Base-by-base conservation (phyloP, 2,329 filamentous ascomycete species). In the Microdochium bolleyi region DNA sequence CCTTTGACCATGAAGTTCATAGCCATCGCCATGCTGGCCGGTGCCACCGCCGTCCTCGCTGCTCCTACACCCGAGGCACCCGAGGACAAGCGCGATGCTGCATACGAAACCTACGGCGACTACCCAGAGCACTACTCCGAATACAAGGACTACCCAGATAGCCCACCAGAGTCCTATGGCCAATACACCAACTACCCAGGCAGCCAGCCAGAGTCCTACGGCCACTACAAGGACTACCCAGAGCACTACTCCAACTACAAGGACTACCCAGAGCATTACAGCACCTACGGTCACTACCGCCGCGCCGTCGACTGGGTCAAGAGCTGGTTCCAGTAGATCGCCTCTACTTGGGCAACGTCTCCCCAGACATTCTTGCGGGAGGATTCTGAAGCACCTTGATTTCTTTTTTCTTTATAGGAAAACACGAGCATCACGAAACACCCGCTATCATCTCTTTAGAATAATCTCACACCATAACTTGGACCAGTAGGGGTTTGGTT, bases 241-340 rank as follows among this genome's bases (percentile, higher is more conserved):
- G n/a, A 16, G 14, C 21, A 7, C 41, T 46, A 46, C 19, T 19
- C 13, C 19, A 8, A 46, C 3, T 46, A 46, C 41, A 19, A 46
- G 14, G 41, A 22, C 21, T 16, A 16, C 19, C 14, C 9, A 7
- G 37, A 41, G 30, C 9, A 14, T 3, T 48, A 51, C 25, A 25
- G 32, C 25, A 24, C 38, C 14, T 51, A 49, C 27, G 51, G 51
- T n/a, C 9, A 24, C 19, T 52, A 52, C 30, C 25, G 44, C 21
- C 51, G 51, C n/a, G 51, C 51, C 37, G 44, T 41, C 13, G 44
- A 49, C 27, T 52, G 51, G 46, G 32, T 52, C 19, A 52, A 52
- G 51, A 48, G 32, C 14, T 46, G 41, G 41, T 46, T 46, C 41
- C 41, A 46, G 41, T 46, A 46, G 41, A 46, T 46, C 7, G 41